Base-by-base conservation (phyloP, 257 asterid genomes). In the Salvia miltiorrhiza region DNA sequence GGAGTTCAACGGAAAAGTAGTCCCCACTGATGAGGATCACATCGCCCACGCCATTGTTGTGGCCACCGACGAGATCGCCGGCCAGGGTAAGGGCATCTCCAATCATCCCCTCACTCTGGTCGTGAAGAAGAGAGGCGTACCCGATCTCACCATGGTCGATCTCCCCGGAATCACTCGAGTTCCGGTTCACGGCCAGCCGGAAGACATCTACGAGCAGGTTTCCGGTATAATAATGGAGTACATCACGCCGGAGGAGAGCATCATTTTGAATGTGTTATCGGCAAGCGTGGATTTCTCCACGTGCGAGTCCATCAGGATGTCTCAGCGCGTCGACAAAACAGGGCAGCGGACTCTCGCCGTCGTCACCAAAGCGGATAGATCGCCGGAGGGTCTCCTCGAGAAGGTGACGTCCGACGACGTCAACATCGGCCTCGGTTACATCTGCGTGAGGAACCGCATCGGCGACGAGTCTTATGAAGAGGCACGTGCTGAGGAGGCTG, bases 271-370 rank as follows among this genome's bases (percentile, higher is more conserved):
- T 28, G 85, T 81, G 7, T 19, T 81, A 1, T 77, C 83, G 0
- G 85, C 85, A 0, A 19, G 74, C 1, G 77, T 67, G 0, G 85
- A 81, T 53, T 81, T 81, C 74, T 12, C 83, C 1, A 81, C 80
- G 0, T 73, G 79, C 21, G 82, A 80, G 59, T 80, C 84, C 0
- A 76, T 80, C 5, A 9, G 80, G 3, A 81, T 81, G 83, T 78
- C 81, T 0, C 83, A 72, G 65, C 13, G 26, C 0, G 86, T 78
- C 5, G 86, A 82, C 63, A 78, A 62, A 7, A 20, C 72, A 0
- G 81, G 86, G 1, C 73, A 69, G 72, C 73, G 83, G 45, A 82
- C 86, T 26, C 80, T 82, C 0, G 86, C 86, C 1, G 84, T 82
- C 0, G 86, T 82, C 0, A 82, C 86, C 2, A 78, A 81, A 19